These are phyloP conservation scores for Thamnidium elegans DNA, from an alignment of 192 early-diverging fungal species.

Conservation along the genomic window DNA sequence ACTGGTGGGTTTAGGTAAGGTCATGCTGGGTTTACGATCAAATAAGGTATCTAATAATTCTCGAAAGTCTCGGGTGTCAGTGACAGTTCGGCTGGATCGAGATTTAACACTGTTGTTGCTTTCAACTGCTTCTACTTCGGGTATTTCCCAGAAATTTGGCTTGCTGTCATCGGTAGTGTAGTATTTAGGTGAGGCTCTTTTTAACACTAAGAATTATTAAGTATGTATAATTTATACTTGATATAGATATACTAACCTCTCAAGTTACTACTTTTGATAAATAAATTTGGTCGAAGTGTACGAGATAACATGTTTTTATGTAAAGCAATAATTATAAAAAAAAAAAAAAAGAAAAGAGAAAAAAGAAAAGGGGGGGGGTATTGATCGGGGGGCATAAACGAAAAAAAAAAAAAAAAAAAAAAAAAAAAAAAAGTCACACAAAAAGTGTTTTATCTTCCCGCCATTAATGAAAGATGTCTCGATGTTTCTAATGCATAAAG, in stretches of 20 bases:
- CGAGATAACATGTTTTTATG: no score
- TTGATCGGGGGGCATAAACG: not conserved
- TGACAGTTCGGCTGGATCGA: not conserved
- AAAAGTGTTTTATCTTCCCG: no score
- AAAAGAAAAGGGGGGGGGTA: not conserved
- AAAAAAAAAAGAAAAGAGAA: no score
- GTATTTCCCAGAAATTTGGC: not conserved
- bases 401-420: not conserved
- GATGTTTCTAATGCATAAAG: not conserved
- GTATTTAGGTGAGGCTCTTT: no score
- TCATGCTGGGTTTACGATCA: not conserved
- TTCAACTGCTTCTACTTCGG: not conserved
- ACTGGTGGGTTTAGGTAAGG: not conserved
- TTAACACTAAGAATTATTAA: no score
- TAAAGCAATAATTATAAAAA: no score
- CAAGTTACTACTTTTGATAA: no score
- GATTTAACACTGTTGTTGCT: not conserved
- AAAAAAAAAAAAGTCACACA: no score
- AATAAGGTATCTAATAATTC: slow-evolving; percentile 12
- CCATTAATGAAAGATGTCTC: not conserved
- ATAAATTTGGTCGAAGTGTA: no score
- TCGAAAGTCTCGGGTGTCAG: not conserved
- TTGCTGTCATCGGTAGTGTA: not conserved
- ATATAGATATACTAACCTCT: no score
- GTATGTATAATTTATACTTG: no score